Conservation (phyloP, 345 rosid genomes). For the Syzygium jambos region DNA sequence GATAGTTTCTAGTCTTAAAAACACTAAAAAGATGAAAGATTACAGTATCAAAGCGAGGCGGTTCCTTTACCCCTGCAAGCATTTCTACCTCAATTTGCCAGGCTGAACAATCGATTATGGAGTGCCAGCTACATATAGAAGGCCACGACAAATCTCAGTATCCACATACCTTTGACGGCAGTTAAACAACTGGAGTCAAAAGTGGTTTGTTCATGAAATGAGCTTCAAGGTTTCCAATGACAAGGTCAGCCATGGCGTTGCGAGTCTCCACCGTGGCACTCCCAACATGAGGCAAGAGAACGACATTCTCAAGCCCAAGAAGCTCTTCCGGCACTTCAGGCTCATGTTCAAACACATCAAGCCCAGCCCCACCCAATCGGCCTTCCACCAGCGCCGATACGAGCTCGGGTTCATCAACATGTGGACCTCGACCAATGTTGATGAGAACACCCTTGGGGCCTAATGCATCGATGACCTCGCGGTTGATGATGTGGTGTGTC, state of each 20-base stretch:
- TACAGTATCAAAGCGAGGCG: background rate
- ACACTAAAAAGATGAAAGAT: background rate
- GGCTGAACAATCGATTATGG: background rate
- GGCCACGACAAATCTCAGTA: background rate
- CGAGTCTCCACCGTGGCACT: slow-evolving; percentile 19
- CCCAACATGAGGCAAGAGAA: slow-evolving; percentile 36
- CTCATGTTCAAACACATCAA: slow-evolving; percentile 30
- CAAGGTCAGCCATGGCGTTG: slow-evolving; percentile 15
- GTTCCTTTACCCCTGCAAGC: background rate
- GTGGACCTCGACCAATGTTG: slow-evolving; percentile 35
- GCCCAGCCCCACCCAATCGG: slow-evolving; percentile 32
- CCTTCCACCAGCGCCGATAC: slow-evolving; percentile 39
- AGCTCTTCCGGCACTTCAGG: slow-evolving; percentile 31
- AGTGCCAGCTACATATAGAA: background rate
- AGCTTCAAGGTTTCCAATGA: slow-evolving; percentile 15
- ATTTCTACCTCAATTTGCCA: background rate
- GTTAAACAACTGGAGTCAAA: slow-evolving; percentile 11
- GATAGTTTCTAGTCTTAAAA: background rate
- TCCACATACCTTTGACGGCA: background rate
- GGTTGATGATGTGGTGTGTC: slow-evolving; percentile 24
- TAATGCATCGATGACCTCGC: slow-evolving; percentile 29
- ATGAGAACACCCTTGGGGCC: slow-evolving; percentile 42
- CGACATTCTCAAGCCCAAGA: slow-evolving; percentile 31
- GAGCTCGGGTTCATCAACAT: slow-evolving; percentile 29
- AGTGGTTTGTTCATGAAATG: slow-evolving; percentile 14